Percentiles rank a stretch among this genome's conserved stretches.
Conservation (phyloP, 228 moss, liverwort and hornwort species). For the Sphagnum magellanicum region DNA sequence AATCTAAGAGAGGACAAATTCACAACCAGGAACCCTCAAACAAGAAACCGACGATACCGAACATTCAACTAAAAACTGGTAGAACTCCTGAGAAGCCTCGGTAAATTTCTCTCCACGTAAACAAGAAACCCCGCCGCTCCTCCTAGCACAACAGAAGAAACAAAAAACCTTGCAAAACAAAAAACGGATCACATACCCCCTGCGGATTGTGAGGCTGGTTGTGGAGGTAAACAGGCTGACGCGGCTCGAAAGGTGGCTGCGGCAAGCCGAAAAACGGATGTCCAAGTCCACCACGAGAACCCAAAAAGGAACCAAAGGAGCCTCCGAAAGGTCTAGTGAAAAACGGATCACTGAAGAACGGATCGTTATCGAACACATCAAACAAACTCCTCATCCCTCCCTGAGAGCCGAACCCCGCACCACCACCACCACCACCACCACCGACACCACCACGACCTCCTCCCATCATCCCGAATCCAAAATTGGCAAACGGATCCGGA, state of each 20-base stretch:
- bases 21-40: too few relatives aligned
- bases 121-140: not conserved
- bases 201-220: conserved; percentile 27
- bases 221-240: conserved; percentile 34
- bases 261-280: conserved; percentile 4
- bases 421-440: conserved; percentile 1
- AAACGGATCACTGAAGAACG: conserved; percentile 81
- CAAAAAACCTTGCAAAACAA: not conserved
- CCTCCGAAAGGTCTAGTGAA: conserved; percentile 72
- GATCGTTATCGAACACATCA: conserved; percentile 73
- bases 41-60: too few relatives aligned
- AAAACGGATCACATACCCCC: conserved; percentile 7
- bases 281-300: conserved; percentile 34
- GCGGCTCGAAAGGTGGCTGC: conserved; percentile 15
- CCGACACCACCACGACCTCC: conserved; percentile 7
- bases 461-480: conserved; percentile 27
- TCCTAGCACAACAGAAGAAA: not conserved
- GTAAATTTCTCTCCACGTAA: not conserved
- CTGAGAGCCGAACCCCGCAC: conserved; percentile 29
- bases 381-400: conserved; percentile 24
- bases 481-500: conserved; percentile 66
- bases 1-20: too few relatives aligned
- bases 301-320: conserved; percentile 59
- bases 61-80: too few relatives aligned
- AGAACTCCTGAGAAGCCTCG: too few relatives aligned